A percentile compares a stretch with the other conserved stretches of the same genome.
These are phyloP conservation scores for Cardiospermum halicacabum DNA, from an alignment of 345 rosid species.

Conservation along the genomic window DNA sequence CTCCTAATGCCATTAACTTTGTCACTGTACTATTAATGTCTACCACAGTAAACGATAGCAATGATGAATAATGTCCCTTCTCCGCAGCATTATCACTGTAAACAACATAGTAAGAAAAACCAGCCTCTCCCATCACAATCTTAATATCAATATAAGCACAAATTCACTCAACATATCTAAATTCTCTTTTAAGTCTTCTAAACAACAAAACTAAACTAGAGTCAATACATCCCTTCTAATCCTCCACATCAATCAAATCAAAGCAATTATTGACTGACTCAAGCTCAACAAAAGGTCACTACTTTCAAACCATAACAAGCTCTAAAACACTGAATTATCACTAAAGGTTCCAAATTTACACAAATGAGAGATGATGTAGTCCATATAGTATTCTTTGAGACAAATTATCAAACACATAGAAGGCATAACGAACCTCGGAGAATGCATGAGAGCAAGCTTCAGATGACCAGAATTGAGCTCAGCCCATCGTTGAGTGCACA, in stretches of 20 bases:
- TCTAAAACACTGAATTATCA: too few species aligned
- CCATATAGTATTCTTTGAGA: constrained; percentile 15
- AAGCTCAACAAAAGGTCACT: too few species aligned
- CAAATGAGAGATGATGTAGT: not conserved
- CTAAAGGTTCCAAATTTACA: too few species aligned
- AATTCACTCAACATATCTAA: not conserved
- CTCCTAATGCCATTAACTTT: constrained; percentile 82
- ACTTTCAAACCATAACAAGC: not conserved
- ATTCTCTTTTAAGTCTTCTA: not conserved
- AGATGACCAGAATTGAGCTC: constrained; percentile 87
- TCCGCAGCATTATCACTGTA: constrained; percentile 50
- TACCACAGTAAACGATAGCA: constrained; percentile 73
- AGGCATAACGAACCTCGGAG: constrained; percentile 45
- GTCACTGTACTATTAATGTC: constrained; percentile 72
- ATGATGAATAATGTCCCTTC: constrained; percentile 64
- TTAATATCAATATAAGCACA: not conserved
- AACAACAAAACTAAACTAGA: not conserved
- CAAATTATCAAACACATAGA: constrained; percentile 47
- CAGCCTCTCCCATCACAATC: constrained; percentile 3
- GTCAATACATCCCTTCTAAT: too few species aligned
- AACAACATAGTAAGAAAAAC: constrained; percentile 19
- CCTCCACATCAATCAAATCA: too few species aligned
- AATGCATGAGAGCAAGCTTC: constrained; percentile 76
- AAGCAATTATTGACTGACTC: too few species aligned
- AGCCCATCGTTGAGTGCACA: constrained; percentile 88